phyloP scores from a whole-genome alignment of 352 stramenopile genomes.

The Stephanocyclus meneghinianus region DNA sequence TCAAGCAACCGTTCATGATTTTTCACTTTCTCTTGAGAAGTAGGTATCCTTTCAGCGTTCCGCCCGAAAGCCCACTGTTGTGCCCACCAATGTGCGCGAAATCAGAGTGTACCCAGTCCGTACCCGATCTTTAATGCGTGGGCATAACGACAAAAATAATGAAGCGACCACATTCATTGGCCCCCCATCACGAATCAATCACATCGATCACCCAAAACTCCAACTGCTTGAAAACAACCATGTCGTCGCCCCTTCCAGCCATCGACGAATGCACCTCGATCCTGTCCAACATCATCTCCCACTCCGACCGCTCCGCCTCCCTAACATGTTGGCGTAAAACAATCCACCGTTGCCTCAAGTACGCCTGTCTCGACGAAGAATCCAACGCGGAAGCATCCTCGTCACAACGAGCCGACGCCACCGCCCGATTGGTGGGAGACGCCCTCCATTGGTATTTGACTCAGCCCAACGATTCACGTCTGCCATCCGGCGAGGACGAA shows the following conservation, averaged over 20 bases:
- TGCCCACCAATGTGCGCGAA: no score
- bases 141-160: no score
- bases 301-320: background rate
- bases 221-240: background rate
- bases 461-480: background rate
- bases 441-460: constrained; percentile 8
- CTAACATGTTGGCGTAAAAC: constrained; percentile 1
- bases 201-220: background rate
- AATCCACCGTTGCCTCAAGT: constrained; percentile 1
- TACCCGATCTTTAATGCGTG: no score
- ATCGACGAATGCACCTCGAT: constrained; percentile 3
- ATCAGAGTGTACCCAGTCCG: no score
- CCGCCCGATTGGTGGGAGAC: background rate
- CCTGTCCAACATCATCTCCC: background rate
- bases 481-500: constrained; percentile 3
- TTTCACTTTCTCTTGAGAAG: no score
- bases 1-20: no score
- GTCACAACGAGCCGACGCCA: background rate
- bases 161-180: no score
- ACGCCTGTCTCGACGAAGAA: background rate
- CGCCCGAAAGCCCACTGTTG: no score
- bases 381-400: background rate
- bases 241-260: constrained; percentile 1
- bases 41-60: no score
- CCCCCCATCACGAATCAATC: no score